These are phyloP conservation scores for Boletus rubropictus DNA, from an alignment of 768 basidiomycete species.

Conservation along the genomic window DNA sequence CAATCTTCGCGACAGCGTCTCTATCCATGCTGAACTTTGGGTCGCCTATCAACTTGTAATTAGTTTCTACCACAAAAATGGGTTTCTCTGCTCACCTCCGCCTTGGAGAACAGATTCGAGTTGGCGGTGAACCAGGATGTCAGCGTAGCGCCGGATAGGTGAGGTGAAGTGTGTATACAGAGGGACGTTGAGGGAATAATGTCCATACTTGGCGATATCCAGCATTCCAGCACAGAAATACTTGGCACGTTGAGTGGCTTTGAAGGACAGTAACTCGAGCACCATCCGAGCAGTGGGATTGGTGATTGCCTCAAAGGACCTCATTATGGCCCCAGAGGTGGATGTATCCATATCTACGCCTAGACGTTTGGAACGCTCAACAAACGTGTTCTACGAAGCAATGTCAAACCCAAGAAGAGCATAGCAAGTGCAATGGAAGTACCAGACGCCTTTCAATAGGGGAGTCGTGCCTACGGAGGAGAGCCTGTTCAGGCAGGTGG, in stretches of 20 bases:
- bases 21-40: constrained; percentile 95
- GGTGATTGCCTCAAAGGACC: constrained; percentile 67
- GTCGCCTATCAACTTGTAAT: constrained; percentile 41
- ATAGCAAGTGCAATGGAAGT: neutral
- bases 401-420: constrained; percentile 7
- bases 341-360: constrained; percentile 79
- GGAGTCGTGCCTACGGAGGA: constrained; percentile 88
- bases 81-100: constrained; percentile 42
- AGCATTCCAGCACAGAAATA: constrained; percentile 99
- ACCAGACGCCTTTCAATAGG: constrained; percentile 91
- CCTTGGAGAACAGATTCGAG: constrained; percentile 82
- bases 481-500: constrained; percentile 92
- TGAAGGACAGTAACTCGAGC: constrained; percentile 79
- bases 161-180: constrained; percentile 93
- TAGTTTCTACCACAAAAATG: neutral
- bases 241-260: constrained; percentile 92
- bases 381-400: constrained; percentile 57
- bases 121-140: constrained; percentile 93
- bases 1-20: constrained; percentile 94
- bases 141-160: constrained; percentile 90
- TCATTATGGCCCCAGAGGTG: constrained; percentile 77
- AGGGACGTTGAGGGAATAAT: constrained; percentile 86
- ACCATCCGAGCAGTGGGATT: constrained; percentile 71
- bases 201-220: constrained; percentile 95
- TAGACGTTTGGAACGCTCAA: constrained; percentile 74